Conservation (phyloP, 2,329 filamentous ascomycete species). For the Pestalotiopsis sp. region DNA sequence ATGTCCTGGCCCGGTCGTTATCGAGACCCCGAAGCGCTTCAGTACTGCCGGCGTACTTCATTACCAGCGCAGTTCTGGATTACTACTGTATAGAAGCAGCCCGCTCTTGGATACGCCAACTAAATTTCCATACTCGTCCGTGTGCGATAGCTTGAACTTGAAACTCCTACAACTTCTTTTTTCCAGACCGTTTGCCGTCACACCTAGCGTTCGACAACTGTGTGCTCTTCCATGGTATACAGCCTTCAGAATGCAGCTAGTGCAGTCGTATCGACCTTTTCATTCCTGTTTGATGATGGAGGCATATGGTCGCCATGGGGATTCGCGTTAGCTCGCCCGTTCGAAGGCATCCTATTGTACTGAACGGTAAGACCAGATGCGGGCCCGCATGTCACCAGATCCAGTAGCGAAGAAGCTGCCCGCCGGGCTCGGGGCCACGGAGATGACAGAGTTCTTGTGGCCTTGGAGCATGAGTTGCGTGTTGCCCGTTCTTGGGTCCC, state of each 20-base stretch:
- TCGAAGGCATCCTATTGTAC: constrained; percentile 33
- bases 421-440: constrained; percentile 88
- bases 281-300: too few relatives aligned
- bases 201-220: too few relatives aligned
- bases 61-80: too few relatives aligned
- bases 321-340: too few relatives aligned
- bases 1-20: not conserved
- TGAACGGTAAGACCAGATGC: constrained; percentile 87
- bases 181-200: too few relatives aligned
- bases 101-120: too few relatives aligned
- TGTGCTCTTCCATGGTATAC: too few relatives aligned
- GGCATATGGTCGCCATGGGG: too few relatives aligned
- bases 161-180: too few relatives aligned
- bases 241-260: too few relatives aligned
- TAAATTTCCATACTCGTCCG: not conserved
- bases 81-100: too few relatives aligned
- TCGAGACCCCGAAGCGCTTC: not conserved
- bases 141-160: not conserved
- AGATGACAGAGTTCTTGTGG: constrained; percentile 98
- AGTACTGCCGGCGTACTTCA: not conserved
- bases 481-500: constrained; percentile 91
- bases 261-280: too few relatives aligned
- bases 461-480: constrained; percentile 98
- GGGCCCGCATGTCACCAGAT: constrained; percentile 94
- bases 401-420: constrained; percentile 92